These are phyloP conservation scores for Periconia sp. DNA, from an alignment of 2,329 filamentous ascomycete species.

Conservation along the genomic window DNA sequence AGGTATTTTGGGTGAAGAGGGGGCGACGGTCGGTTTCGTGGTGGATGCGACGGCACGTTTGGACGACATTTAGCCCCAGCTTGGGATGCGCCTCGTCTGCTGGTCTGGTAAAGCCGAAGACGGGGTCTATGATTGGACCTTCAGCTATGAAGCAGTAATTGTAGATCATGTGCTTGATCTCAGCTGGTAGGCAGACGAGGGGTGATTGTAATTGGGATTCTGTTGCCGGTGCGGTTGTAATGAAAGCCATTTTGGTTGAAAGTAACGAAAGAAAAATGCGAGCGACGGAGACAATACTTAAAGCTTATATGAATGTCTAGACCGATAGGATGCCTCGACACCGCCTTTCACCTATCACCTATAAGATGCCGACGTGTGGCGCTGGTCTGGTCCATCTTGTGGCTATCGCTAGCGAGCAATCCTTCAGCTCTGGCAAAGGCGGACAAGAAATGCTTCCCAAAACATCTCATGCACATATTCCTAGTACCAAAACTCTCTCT, in stretches of 20 bases:
- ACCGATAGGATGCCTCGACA: background rate
- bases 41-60: slow-evolving; percentile 44
- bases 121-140: slow-evolving; percentile 32
- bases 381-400: background rate
- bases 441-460: no score
- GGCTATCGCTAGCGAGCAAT: background rate
- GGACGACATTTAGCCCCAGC: slow-evolving; percentile 39
- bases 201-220: slow-evolving; percentile 39
- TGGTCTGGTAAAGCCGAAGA: slow-evolving; percentile 12
- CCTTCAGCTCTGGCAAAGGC: slow-evolving; percentile 1
- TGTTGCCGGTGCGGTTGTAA: slow-evolving; percentile 15
- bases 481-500: no score
- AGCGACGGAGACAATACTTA: no score
- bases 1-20: slow-evolving; percentile 42
- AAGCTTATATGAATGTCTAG: slow-evolving; percentile 1
- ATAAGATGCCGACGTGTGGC: no score
- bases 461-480: no score
- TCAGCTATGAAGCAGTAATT: slow-evolving; percentile 31
- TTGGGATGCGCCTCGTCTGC: slow-evolving; percentile 5
- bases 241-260: slow-evolving; percentile 12
- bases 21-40: slow-evolving; percentile 37
- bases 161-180: slow-evolving; percentile 44
- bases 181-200: slow-evolving; percentile 39
- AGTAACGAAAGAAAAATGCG: background rate
- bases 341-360: no score